phyloP scores from a whole-genome alignment of 2,329 filamentous ascomycete genomes.

The Capronia americana region DNA sequence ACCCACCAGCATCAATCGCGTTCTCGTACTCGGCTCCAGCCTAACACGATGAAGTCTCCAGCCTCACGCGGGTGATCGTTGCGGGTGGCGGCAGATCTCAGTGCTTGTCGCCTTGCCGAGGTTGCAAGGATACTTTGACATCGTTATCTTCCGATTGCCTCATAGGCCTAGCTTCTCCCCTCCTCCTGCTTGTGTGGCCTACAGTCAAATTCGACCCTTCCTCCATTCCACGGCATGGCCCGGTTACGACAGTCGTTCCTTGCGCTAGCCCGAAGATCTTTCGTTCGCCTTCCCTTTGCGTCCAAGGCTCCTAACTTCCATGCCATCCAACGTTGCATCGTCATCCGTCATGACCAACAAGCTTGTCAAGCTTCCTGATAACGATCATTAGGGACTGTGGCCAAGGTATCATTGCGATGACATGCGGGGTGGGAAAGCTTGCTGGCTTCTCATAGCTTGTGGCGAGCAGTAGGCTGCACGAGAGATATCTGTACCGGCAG shows the following conservation, averaged over 20 bases:
- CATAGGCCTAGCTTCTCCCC: neutral
- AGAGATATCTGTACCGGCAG: constrained; percentile 2
- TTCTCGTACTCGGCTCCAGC: neutral
- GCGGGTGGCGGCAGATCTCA: constrained; percentile 8
- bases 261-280: constrained; percentile 7
- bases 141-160: constrained; percentile 8
- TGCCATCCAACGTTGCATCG: constrained; percentile 22
- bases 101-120: neutral
- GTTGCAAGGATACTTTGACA: neutral
- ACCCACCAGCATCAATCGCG: neutral
- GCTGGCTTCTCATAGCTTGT: constrained; percentile 2
- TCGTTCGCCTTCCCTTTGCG: constrained; percentile 28
- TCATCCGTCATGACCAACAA: constrained; percentile 19
- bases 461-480: constrained; percentile 8
- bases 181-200: neutral
- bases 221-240: neutral
- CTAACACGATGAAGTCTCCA: neutral
- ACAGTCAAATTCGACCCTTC: neutral
- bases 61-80: neutral
- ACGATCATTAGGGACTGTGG: neutral
- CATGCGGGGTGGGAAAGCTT: constrained; percentile 10
- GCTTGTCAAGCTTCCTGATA: constrained; percentile 19
- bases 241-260: neutral
- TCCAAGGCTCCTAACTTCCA: constrained; percentile 14
- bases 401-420: constrained; percentile 5